Base-by-base conservation (phyloP, 1,284 basidiomycete genomes). In the Schizopora paradoxa region DNA sequence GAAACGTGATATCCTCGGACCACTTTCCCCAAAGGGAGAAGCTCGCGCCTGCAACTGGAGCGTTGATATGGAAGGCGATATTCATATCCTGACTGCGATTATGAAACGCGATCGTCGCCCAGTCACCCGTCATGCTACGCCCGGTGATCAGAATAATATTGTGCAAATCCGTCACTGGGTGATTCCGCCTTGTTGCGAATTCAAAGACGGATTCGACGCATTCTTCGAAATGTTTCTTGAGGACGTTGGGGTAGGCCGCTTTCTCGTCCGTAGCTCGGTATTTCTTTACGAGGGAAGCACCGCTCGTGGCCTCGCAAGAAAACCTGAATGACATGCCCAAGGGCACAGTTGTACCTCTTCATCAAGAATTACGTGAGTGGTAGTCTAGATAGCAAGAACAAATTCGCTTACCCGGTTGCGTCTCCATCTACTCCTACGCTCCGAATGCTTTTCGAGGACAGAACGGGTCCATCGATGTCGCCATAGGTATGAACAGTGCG, bases 111-210 rank as follows among this genome's bases (percentile, higher is more conserved):
- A 27, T 36, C 8, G 18, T 41, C 13, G 29, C 46, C 46, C 46
- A 47, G n/a, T 36, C 40, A 14, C 29, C 34, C 2, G 41, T 47
- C 41, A 40, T 21, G 13, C 25, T 28, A 21, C 25, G 36, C 36
- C 39, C 31, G 8, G 11, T 43, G 41, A 47, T 41, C 36, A 47
- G 36, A 18, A 47, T 43, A 18, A 47, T 6, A 10, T 43, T 33
- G 14, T 47, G 37, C 45, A 47, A n/a, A n/a, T n/a, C n/a, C 27
- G 6, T 29, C 16, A 28, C 34, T 21, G 16, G 14, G 19, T 14
- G 18, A n/a, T 4, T 27, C 46, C 7, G 25, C 4, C n/a, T 28
- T 22, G 29, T 28, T 10, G 14, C 5, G 32, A 26, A 47, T 26
- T 26, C 13, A n/a, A 6, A 47, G 10, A 39, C 46, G 43, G 5